Conservation (phyloP, 2,329 filamentous ascomycete genomes). For the Microcyclospora pomicola region DNA sequence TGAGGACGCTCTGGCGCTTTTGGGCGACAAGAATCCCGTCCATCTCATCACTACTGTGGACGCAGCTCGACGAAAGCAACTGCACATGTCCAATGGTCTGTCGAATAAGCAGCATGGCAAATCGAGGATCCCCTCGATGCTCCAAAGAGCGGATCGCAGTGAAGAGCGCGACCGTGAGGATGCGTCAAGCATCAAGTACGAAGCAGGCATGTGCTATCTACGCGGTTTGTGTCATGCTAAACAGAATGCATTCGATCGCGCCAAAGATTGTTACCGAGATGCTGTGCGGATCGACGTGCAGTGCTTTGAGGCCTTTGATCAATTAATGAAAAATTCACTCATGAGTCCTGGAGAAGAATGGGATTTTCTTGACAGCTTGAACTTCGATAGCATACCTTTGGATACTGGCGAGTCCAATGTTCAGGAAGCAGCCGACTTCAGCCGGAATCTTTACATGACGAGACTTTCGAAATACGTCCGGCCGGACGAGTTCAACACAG, state of each 20-base stretch:
- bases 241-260: conserved; percentile 91
- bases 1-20: conserved; percentile 71
- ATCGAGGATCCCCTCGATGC: conserved; percentile 24
- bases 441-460: conserved; percentile 91
- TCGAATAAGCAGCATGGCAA: conserved; percentile 29
- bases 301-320: conserved; percentile 96
- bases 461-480: conserved; percentile 90
- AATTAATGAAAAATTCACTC: conserved; percentile 91
- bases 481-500: conserved; percentile 65
- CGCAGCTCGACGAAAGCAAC: conserved; percentile 56
- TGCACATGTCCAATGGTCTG: conserved; percentile 45
- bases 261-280: conserved; percentile 97
- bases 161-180: conserved; percentile 57
- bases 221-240: conserved; percentile 90
- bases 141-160: conserved; percentile 41
- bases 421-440: conserved; percentile 85
- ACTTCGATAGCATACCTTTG: conserved; percentile 72
- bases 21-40: conserved; percentile 87
- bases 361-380: conserved; percentile 71
- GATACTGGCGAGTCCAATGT: conserved; percentile 47
- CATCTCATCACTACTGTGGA: conserved; percentile 62
- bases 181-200: conserved; percentile 63
- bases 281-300: conserved; percentile 93
- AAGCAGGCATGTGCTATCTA: conserved; percentile 95
- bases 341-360: conserved; percentile 84